Evolutionary conservation across 2,329 filamentous ascomycete species (phyloP), one percentile per base, ranked within the genome.

Genomic region (Lasiodiplodia sp.): DNA sequence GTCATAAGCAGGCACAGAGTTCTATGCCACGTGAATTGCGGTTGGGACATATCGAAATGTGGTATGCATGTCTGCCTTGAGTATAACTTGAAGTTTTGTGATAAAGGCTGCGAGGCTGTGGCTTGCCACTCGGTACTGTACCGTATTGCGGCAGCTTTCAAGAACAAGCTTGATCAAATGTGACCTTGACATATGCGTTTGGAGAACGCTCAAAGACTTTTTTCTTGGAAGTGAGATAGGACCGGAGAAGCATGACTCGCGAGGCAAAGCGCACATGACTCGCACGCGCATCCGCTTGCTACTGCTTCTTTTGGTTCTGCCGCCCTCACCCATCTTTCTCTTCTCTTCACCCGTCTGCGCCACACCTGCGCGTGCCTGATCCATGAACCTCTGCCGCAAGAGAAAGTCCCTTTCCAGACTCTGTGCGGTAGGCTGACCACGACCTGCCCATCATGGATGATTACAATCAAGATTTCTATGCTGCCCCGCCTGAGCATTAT

Each of bases 381-480:
- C 38, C 31, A 56, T 56, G 37, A 16, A 12, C 49, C 16, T 14
- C 18, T 31, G 47, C 60, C 44, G 47, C 28, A 64, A 40, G 25
- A 64, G 52, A 52, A 49, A 18, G 31, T 38, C 60, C 11, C 28
- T 25, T 11, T 38, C 37, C 11, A 25, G 23, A 56, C 51, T 25
- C 14, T 57, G 40, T 34, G 51, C 44, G 31, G 28, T 28, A 14
- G 55, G 40, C 40, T 58, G 21, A 38, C 53, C n/a, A 5, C 28
- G 4, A 49, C 18, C 10, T 7, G 12, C 12, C 25, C 37, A 25
- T 28, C 37, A 68, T 68, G 67, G 58, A 65, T 16, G 16, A 58
- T 3, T 64, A 38, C 28, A 28, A 47, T 16, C 51, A 68, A 10
- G 58, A 58, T n/a, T 68, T 47, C 60, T 68, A 65, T 28, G 18